Base-by-base conservation (phyloP, 2,329 filamentous ascomycete species). In the Gyromitra esculenta region DNA sequence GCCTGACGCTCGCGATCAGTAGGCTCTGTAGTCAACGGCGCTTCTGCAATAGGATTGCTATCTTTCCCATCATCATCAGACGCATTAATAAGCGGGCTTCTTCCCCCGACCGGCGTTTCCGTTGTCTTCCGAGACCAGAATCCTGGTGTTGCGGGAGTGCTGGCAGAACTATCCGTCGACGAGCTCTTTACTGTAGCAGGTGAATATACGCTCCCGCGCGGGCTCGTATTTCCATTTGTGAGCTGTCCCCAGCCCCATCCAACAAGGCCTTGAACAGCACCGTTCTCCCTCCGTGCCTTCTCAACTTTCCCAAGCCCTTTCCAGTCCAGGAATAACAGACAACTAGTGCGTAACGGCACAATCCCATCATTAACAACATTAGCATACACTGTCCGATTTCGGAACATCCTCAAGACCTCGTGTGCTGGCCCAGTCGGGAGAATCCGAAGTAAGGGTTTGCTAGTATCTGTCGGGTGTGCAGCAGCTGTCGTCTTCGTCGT, bases 331-430 rank as follows among this genome's bases (percentile, higher is more conserved):
- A 99, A 99, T 5, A 99, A 85, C n/a, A 99, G 86, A 83, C 95
- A 99, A 78, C 95, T 98, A 3, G 96, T 99, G 25, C 96, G 90
- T 43, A 99, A 85, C 1, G 96, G 96, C 3, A 99, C 96, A 80
- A 99, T 97, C 1, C 94, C 95, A 84, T 98, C 95, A 82, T 98
- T 98, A 80, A 98, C 95, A 11, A 98, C 94, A 81, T 98, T 98
- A 1, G 94, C 97, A 83, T 98, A 98, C 0, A 97, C 87, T 0
- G 96, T 98, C 15, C 95, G 88, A 82, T 96, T 97, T 25, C 93
- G 87, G 83, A 98, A 98, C 84, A 92, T 93, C 82, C 91, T 91
- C 52, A 98, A 85, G 0, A 94, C 95, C 70, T 89, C 89, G 83
- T 97, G 94, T 5, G 95, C 96, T 15, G 95, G 94, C 0, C 95